Base-by-base conservation (phyloP, 805 yeast species). In the Komagataella phaffii region DNA sequence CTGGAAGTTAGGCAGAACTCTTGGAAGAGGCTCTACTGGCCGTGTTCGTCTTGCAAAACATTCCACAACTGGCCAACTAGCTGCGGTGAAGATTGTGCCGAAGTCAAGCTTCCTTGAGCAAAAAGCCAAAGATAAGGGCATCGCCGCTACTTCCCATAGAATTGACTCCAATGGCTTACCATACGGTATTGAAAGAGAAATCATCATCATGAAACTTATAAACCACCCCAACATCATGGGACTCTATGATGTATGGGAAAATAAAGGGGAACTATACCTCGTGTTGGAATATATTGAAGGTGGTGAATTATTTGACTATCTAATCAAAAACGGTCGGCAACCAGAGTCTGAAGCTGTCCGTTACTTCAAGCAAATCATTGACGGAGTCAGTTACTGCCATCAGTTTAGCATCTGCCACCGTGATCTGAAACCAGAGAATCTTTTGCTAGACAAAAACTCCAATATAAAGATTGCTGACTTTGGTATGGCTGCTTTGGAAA, bases 401-500 rank as follows among this genome's bases (percentile, higher is more conserved):
- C 80, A 76, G 49, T 64, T 73, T 53, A 86, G 82, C 57, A 83
- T 85, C 50, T 85, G 84, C 52, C 93, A 85, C 61, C 73, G 88
- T 57, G 93, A 85, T 64, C 74, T 85, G 57, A 85, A 85, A 63
- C 93, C 93, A 1, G 93, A 85, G 62, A 85, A 85, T 58, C 74
- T 85, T 23, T 65, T 85, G 50, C 71, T 90, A 46, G 98, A 90
- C 69, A 82, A 83, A 62, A 77, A 88, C 64, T 79, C 83, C 56
- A 89, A 88, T 65, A 90, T 93, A 65, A 93, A 93, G 66, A 88
- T 93, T 57, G 99, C 99, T 7, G 99, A 93, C 68, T 93, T 93
- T 64, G 99, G 99, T 40, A 93, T 93, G 99, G 99, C 99, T 17
- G 98, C 99, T 6, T 71, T 93, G 48, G 98, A 93, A 65, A 63